phyloP scores from a whole-genome alignment of 768 basidiomycete genomes.

The Sarcomyxa edulis region DNA sequence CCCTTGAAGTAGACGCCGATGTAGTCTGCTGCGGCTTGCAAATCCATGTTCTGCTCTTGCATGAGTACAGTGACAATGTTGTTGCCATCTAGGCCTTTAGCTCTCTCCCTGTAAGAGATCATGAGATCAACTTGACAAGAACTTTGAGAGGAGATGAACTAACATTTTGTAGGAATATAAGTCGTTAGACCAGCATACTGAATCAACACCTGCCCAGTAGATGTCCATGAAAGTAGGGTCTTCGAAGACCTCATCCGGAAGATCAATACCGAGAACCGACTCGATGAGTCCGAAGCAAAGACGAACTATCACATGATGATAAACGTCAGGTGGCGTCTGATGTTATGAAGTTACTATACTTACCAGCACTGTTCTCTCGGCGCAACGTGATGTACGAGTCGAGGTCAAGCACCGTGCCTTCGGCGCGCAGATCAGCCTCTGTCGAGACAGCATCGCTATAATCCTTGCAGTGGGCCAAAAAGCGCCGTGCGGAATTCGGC shows the following conservation, averaged over 20 bases:
- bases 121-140: not conserved
- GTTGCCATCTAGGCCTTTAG: constrained; percentile 54
- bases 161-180: too few species aligned
- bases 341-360: too few species aligned
- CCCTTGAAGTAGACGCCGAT: constrained; percentile 47
- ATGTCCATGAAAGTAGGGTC: constrained; percentile 49
- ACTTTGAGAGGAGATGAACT: constrained; percentile 18
- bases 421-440: constrained; percentile 59
- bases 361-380: constrained; percentile 67
- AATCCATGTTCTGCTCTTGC: constrained; percentile 42
- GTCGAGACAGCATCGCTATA: constrained; percentile 55
- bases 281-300: constrained; percentile 61
- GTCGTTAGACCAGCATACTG: constrained; percentile 70
- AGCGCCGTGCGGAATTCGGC: constrained; percentile 43
- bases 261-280: constrained; percentile 55
- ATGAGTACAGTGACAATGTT: constrained; percentile 69
- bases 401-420: constrained; percentile 47
- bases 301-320: too few species aligned
- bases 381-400: constrained; percentile 52
- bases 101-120: constrained; percentile 47
- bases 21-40: constrained; percentile 57
- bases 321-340: too few species aligned
- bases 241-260: constrained; percentile 57
- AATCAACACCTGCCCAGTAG: constrained; percentile 56
- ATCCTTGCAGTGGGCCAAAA: constrained; percentile 44